phyloP scores from a whole-genome alignment of 2,329 filamentous ascomycete genomes.

The Aaosphaeria pasadenensis region DNA sequence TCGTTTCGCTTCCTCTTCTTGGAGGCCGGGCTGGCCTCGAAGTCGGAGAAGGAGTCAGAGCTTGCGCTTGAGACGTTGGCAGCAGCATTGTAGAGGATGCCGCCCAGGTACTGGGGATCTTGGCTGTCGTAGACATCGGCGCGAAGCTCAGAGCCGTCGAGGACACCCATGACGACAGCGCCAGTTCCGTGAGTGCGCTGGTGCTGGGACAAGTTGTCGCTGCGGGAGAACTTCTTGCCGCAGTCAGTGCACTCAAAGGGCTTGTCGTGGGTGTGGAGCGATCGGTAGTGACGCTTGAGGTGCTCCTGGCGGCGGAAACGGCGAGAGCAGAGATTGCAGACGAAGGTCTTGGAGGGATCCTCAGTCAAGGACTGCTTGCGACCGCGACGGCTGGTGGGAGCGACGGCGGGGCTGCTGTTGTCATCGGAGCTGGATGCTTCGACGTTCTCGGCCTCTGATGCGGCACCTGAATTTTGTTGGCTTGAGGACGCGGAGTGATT shows the following conservation, averaged over 20 bases:
- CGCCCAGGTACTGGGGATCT: slow-evolving; percentile 37
- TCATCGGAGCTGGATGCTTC: slow-evolving; percentile 46
- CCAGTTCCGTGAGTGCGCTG: slow-evolving; percentile 88
- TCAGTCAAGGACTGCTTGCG: slow-evolving; percentile 98
- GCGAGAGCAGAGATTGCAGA: slow-evolving; percentile 93
- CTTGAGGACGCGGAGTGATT: slow-evolving; percentile 34
- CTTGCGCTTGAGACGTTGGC: slow-evolving; percentile 34
- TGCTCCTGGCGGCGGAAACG: slow-evolving; percentile 98
- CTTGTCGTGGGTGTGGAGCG: slow-evolving; percentile 97
- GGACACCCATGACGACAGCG: slow-evolving; percentile 85
- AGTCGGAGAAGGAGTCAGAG: slow-evolving; percentile 35
- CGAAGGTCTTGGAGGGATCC: slow-evolving; percentile 96
- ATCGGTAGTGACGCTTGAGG: slow-evolving; percentile 96
- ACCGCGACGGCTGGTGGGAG: slow-evolving; percentile 80
- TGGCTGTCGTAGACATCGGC: slow-evolving; percentile 29
- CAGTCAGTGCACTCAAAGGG: slow-evolving; percentile 97
- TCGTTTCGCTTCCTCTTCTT: slow-evolving; percentile 77
- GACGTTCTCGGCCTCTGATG: slow-evolving; percentile 45
- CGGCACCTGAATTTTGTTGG: slow-evolving; percentile 30
- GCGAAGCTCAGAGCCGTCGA: slow-evolving; percentile 65
- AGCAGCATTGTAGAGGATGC: slow-evolving; percentile 38
- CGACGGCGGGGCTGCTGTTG: slow-evolving; percentile 23
- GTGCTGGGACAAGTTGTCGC: slow-evolving; percentile 95
- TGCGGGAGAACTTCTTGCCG: slow-evolving; percentile 98
- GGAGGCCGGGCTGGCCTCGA: slow-evolving; percentile 35